Base-by-base conservation (phyloP, 2,329 filamentous ascomycete genomes). In the Gaeumannomyces tritici region DNA sequence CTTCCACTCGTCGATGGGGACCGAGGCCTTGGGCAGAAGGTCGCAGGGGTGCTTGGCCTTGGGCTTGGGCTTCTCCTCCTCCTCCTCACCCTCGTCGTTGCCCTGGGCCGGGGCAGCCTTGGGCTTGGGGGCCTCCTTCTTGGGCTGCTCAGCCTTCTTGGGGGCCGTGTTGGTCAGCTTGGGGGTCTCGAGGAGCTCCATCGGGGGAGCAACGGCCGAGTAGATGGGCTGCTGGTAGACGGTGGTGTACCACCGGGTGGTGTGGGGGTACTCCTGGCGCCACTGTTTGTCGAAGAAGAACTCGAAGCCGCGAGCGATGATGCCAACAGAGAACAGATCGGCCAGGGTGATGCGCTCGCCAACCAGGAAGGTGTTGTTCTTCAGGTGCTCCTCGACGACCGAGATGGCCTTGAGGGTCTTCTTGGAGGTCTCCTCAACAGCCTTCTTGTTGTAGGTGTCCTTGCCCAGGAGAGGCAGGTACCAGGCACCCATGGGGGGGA, bases 1-100 rank as follows among this genome's bases (percentile, higher is more conserved):
- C 89, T 99, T 99, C 90, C 89, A 96, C 81, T 99, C 95, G 75
- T 99, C 95, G 63, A 99, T 85, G 70, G 89, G 83, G 74, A 96
- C 85, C 63, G 88, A 87, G 65, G 95, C 81, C 75, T 88, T 89
- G 73, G 88, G 86, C 62, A 98, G 89, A 69, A 85, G 77, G 77
- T 96, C 93, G 68, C 96, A 84, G 70, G 95, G 93, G 84, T 99
- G 95, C 89, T 98, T 99, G 75, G 93, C 79, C 88, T 97, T 98
- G 73, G 91, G 90, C 64, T 82, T 73, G 13, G 72, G 68, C 60
- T 72, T 64, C 55, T 66, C 67, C 63, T 88, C 86, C 63, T 82
- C 79, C 31, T 76, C 78, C 64, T 76, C 76, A 13, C 12, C 33
- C 55, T 79, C 78, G 64, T 76, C 73, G 56, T 72, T 68, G 72